Base-by-base conservation (phyloP, 2,329 filamentous ascomycete species). In the Rutstroemia sp. region DNA sequence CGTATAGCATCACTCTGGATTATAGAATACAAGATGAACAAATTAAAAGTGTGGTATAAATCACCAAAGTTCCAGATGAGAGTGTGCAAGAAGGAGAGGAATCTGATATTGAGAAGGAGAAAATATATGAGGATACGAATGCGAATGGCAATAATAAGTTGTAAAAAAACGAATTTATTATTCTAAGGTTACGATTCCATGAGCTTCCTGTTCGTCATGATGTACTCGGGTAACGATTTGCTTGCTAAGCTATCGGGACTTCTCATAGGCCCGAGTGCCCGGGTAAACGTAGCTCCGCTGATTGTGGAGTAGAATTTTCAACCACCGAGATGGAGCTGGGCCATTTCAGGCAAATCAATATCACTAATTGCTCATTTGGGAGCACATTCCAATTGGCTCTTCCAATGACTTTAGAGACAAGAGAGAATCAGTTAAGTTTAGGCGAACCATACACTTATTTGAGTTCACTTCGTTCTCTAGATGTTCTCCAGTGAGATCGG, bases 1-100 rank as follows among this genome's bases (percentile, higher is more conserved):
- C 78, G 74, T 82, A 81, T 70, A 83, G 76, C 83, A 86, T 87
- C 61, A 56, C 61, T 61, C 30, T 61, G 53, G 41, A 42, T 38
- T 39, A 51, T 48, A 45, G 27, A 27, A 51, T 27, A 44, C 19
- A 51, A 23, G 10, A 21, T 23, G 44, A 23, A 47, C 30, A 34
- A 34, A 34, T 34, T 12, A 34, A 34, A 34, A 34, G 30, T 34
- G 10, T 12, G 9, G 30, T 34, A 34, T 10, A 34, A 34, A 34
- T 34, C 8, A 34, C 30, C 30, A 34, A 34, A 34, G 30, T 12
- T 34, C 30, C 30, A 4, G 30, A 5, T 34, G 10, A 34, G 30
- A 34, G 30, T 10, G 4, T 34, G 30, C 10, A 12, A 8, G 2
- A 5, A 34, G 30, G 12, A 9, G 30, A 34, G 34, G 34, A 51